Evolutionary conservation across 2,329 filamentous ascomycete species (phyloP), one percentile per base, ranked within the genome.

Genomic region (Phialocephala sp.): DNA sequence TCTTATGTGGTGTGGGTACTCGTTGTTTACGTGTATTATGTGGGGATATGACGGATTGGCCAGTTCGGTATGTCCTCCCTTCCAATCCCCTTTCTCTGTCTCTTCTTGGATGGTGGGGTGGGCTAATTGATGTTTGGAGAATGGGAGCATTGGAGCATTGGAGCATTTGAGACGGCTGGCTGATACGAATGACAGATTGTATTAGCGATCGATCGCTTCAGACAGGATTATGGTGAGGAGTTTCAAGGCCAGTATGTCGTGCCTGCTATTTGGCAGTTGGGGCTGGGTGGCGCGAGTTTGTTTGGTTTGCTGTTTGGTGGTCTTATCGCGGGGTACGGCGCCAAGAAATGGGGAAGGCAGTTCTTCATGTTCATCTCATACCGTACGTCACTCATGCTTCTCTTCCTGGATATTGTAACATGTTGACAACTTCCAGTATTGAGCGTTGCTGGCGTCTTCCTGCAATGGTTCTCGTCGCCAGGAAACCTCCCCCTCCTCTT

Each of bases 401-500:
- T 22, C 22, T 32, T 27, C 52, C 37, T 36, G 27, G 1, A 12
- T 36, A 6, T 1, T 20, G 37, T 11, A 4, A 12, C 37, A 27
- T 36, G 60, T 24, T 62, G 39, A 58, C 3, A 36, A 11, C 11
- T 8, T 52, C 8, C 39, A 70, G 68, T 67, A 8, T 67, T 70
- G 20, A 71, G 52, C 14, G 64, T 71, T 36, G 35, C 58, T 47
- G 70, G 69, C 12, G 70, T 71, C 20, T 68, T 69, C 56, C 62
- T 71, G 14, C 69, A 71, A 56, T 71, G 56, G 57, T 69, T 64
- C 37, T 69, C 67, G 2, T 57, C 66, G 12, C 62, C 67, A 6
- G 62, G 65, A 52, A 81, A 80, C 54, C 77, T 83, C 18, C 77
- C 80, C 64, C 72, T 80, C 18, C 72, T 84, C 20, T 77, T 83